These are phyloP conservation scores for Trichosporon ovoides DNA, from an alignment of 1,284 basidiomycete genomes.

Conservation along the genomic window DNA sequence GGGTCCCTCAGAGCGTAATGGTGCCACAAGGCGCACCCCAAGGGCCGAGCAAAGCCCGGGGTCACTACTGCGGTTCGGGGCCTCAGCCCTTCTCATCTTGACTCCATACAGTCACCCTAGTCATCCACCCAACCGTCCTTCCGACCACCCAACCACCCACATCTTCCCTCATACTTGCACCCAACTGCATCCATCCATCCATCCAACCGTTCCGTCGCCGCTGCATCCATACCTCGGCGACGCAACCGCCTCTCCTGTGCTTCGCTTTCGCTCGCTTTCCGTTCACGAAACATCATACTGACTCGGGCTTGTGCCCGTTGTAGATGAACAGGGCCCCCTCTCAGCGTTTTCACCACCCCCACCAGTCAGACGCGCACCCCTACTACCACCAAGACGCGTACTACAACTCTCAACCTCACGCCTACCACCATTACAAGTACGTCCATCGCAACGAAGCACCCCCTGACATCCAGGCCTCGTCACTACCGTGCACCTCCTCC, in stretches of 20 bases:
- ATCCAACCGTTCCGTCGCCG: too few relatives aligned
- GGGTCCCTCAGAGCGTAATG: neutral
- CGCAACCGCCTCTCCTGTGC: neutral
- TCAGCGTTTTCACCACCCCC: slow-evolving; percentile 2
- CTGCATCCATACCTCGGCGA: neutral
- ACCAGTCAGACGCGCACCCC: neutral
- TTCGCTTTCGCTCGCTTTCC: neutral
- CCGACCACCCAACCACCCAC: slow-evolving; percentile 3
- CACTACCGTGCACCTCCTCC: slow-evolving; percentile 5
- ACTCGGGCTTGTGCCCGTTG: slow-evolving; percentile 7
- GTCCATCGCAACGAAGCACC: neutral
- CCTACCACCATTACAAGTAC: slow-evolving; percentile 12
- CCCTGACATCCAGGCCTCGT: neutral
- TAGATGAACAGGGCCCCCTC: slow-evolving; percentile 8
- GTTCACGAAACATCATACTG: neutral
- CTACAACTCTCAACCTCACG: slow-evolving; percentile 2
- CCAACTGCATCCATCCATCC: neutral
- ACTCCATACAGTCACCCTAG: slow-evolving; percentile 1
- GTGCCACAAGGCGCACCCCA: slow-evolving; percentile 1
- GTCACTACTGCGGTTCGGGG: neutral
- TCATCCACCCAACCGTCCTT: slow-evolving; percentile 8
- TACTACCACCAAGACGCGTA: neutral
- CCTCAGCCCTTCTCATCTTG: neutral
- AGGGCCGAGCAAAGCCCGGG: slow-evolving; percentile 6
- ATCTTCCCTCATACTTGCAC: neutral